Percentiles rank a stretch among this genome's conserved stretches.
Conservation (phyloP, 2,329 filamentous ascomycete genomes). For the Aspergillus niger region DNA sequence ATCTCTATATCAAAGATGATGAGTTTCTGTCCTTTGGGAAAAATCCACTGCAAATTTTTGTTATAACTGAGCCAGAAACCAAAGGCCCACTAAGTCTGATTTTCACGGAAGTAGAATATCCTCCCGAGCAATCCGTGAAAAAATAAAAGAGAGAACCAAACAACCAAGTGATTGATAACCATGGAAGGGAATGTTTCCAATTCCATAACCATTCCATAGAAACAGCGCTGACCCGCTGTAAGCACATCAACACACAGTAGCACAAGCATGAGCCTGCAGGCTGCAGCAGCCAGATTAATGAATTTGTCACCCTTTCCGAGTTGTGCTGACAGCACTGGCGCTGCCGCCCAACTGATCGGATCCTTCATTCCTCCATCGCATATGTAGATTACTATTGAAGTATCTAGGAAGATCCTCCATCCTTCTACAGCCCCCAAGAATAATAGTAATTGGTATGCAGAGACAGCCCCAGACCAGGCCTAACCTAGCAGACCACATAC, state of each 20-base stretch:
- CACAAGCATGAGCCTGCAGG: not conserved
- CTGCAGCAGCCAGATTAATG: not conserved
- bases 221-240: not conserved
- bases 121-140: no score
- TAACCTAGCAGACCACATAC: not conserved
- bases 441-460: not conserved
- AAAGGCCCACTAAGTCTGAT: no score
- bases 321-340: not conserved
- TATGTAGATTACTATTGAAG: not conserved
- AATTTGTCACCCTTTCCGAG: not conserved
- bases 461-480: not conserved
- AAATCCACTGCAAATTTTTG: no score
- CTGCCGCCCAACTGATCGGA: not conserved
- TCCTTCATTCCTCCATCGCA: not conserved
- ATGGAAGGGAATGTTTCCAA: not conserved
- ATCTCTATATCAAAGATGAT: not conserved
- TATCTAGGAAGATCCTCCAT: not conserved
- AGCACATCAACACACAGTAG: not conserved
- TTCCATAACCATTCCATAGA: not conserved
- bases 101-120: no score
- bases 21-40: no score
- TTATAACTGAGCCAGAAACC: no score
- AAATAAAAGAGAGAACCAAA: not conserved
- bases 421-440: not conserved
- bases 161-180: not conserved